These are phyloP conservation scores for Lachancea cidri DNA, from an alignment of 805 yeast species.

Conservation along the genomic window DNA sequence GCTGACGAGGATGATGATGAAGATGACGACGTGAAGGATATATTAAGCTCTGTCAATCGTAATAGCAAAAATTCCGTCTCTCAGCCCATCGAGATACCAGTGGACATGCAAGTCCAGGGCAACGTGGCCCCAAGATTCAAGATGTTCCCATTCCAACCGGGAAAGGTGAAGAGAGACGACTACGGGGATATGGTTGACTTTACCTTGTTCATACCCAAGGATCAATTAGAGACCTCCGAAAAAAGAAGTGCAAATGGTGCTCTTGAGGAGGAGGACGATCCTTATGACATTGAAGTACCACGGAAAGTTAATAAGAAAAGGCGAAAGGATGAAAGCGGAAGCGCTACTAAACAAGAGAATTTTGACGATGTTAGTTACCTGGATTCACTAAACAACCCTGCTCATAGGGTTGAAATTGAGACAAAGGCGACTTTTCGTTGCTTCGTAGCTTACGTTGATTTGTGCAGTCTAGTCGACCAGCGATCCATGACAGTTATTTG, in stretches of 20 bases:
- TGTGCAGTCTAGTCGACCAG: slow-evolving; percentile 78
- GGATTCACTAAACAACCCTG: slow-evolving; percentile 51
- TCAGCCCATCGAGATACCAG: slow-evolving; percentile 20
- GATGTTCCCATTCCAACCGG: slow-evolving; percentile 72
- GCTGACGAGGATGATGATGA: slow-evolving; percentile 31
- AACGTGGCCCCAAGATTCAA: slow-evolving; percentile 35
- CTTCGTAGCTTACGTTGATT: slow-evolving; percentile 69
- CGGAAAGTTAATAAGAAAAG: slow-evolving; percentile 20
- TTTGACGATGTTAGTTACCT: slow-evolving; percentile 48
- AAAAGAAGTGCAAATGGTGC: slow-evolving; percentile 22
- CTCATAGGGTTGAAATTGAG: slow-evolving; percentile 32
- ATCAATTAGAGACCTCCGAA: slow-evolving; percentile 38
- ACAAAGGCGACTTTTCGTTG: slow-evolving; percentile 53
- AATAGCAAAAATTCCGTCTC: slow-evolving; percentile 5
- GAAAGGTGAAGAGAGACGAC: slow-evolving; percentile 66
- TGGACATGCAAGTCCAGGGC: slow-evolving; percentile 23
- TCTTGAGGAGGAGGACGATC: slow-evolving; percentile 24
- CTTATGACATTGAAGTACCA: slow-evolving; percentile 23
- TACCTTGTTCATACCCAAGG: slow-evolving; percentile 51
- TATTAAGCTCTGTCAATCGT: slow-evolving; percentile 5
- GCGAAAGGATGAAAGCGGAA: slow-evolving; percentile 28
- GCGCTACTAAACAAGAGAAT: slow-evolving; percentile 34
- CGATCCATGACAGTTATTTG: slow-evolving; percentile 75
- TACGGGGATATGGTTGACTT: slow-evolving; percentile 77
- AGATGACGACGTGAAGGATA: slow-evolving; percentile 32